Conservation (phyloP, 345 rosid species). For the Turritis glabra region DNA sequence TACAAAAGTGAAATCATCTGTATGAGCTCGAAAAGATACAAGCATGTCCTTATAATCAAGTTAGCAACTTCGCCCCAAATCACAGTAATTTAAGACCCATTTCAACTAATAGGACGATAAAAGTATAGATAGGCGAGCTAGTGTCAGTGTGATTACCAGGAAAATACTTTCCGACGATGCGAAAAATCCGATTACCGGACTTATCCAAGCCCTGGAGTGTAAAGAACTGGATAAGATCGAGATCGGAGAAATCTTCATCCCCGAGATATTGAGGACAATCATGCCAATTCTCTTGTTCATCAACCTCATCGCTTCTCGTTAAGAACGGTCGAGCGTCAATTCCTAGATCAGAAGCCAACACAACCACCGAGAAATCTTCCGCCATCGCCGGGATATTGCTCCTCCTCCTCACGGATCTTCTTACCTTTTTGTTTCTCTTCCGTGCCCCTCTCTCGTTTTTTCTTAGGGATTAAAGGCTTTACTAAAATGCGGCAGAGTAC, state of each 20-base stretch:
- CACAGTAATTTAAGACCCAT: neutral
- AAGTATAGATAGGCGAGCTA: neutral
- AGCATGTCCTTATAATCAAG: neutral
- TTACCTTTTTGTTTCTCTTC: neutral
- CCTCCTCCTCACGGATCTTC: slow-evolving; percentile 1
- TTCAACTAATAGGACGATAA: neutral
- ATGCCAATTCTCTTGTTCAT: slow-evolving; percentile 73
- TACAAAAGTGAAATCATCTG: neutral
- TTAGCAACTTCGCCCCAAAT: neutral
- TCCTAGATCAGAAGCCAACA: slow-evolving; percentile 85
- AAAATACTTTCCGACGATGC: slow-evolving; percentile 79
- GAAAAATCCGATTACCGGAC: slow-evolving; percentile 69
- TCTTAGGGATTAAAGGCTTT: neutral
- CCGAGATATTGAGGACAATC: slow-evolving; percentile 69
- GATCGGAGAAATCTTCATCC: slow-evolving; percentile 90
- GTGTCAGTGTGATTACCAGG: slow-evolving; percentile 58
- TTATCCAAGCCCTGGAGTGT: slow-evolving; percentile 72
- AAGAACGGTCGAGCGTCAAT: slow-evolving; percentile 76
- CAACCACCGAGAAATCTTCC: slow-evolving; percentile 70
- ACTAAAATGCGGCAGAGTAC: slow-evolving; percentile 13
- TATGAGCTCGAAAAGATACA: neutral
- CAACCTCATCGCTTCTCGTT: slow-evolving; percentile 32
- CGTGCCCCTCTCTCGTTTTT: too few species aligned
- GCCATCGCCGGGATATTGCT: slow-evolving; percentile 36
- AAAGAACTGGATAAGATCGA: slow-evolving; percentile 77